Percentiles rank a stretch among this genome's conserved stretches.
phyloP scores from a whole-genome alignment of 2,329 filamentous ascomycete genomes.

The Penicillium sp. region DNA sequence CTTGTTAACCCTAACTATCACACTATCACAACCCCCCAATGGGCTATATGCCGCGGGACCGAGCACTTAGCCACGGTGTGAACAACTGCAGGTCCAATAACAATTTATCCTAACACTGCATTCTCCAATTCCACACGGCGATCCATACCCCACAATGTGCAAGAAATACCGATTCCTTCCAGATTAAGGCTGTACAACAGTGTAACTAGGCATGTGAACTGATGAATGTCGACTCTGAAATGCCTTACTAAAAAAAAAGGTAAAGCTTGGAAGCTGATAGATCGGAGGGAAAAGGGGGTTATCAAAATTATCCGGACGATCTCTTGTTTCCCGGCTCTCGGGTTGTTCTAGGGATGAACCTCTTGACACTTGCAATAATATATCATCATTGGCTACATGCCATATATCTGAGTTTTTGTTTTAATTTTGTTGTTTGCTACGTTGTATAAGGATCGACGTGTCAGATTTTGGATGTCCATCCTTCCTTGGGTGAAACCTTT shows the following conservation, averaged over 20 bases:
- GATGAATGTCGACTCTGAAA: neutral
- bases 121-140: slow-evolving; percentile 17
- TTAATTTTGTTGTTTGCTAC: neutral
- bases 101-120: slow-evolving; percentile 11
- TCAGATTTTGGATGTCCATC: neutral
- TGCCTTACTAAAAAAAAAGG: neutral
- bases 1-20: slow-evolving; percentile 1
- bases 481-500: slow-evolving; percentile 18
- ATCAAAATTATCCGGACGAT: slow-evolving; percentile 18
- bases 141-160: slow-evolving; percentile 26
- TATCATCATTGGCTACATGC: slow-evolving; percentile 4
- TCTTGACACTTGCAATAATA: neutral
- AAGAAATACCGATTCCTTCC: neutral
- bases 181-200: neutral
- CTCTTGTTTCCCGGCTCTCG: slow-evolving; percentile 9
- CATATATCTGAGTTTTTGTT: neutral
- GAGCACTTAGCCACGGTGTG: slow-evolving; percentile 4
- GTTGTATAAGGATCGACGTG: slow-evolving; percentile 6
- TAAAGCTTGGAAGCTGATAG: neutral
- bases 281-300: slow-evolving; percentile 6
- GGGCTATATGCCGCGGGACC: slow-evolving; percentile 14
- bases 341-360: slow-evolving; percentile 11
- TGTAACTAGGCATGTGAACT: neutral
- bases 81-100: slow-evolving; percentile 18
- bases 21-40: neutral